These are phyloP conservation scores for Sutorius eximius DNA, from an alignment of 1,284 basidiomycete genomes.

Conservation along the genomic window DNA sequence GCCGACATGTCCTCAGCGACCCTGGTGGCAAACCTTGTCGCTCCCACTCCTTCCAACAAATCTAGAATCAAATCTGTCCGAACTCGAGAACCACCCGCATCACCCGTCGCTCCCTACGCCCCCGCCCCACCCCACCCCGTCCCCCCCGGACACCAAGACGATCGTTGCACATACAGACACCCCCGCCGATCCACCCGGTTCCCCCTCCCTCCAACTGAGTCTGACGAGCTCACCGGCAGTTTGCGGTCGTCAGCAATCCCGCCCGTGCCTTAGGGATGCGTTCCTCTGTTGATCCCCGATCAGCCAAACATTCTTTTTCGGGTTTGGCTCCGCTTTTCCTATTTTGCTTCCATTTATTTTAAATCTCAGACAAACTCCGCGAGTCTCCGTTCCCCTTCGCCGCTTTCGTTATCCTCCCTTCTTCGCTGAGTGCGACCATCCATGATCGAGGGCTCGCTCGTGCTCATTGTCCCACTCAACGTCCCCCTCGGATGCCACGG, in stretches of 20 bases:
- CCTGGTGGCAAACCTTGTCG: constrained; percentile 41
- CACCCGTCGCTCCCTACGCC: too few relatives aligned
- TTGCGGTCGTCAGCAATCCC: constrained; percentile 31
- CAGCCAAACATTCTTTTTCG: constrained; percentile 35
- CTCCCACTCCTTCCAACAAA: constrained; percentile 25
- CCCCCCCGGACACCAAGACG: background rate
- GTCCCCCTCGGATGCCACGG: constrained; percentile 24
- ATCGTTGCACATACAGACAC: background rate
- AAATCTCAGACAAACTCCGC: constrained; percentile 29
- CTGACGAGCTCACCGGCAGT: constrained; percentile 20
- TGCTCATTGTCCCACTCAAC: constrained; percentile 6
- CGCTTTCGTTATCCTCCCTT: constrained; percentile 5
- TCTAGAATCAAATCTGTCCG: constrained; percentile 35
- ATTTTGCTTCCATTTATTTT: constrained; percentile 17
- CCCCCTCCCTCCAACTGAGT: background rate
- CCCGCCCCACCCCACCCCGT: constrained; percentile 3
- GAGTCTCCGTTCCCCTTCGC: constrained; percentile 17
- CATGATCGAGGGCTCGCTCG: background rate
- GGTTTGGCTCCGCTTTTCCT: constrained; percentile 33
- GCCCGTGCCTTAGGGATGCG: constrained; percentile 32
- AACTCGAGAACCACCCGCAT: constrained; percentile 26
- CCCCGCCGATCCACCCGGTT: constrained; percentile 1
- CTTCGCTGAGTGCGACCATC: background rate
- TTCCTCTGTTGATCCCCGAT: constrained; percentile 39
- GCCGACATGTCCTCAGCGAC: constrained; percentile 45